Percentiles rank a stretch among this genome's conserved stretches.
These are phyloP conservation scores for Eremochloa ophiuroides DNA, from an alignment of 176 grass and related monocot genomes.

Conservation along the genomic window DNA sequence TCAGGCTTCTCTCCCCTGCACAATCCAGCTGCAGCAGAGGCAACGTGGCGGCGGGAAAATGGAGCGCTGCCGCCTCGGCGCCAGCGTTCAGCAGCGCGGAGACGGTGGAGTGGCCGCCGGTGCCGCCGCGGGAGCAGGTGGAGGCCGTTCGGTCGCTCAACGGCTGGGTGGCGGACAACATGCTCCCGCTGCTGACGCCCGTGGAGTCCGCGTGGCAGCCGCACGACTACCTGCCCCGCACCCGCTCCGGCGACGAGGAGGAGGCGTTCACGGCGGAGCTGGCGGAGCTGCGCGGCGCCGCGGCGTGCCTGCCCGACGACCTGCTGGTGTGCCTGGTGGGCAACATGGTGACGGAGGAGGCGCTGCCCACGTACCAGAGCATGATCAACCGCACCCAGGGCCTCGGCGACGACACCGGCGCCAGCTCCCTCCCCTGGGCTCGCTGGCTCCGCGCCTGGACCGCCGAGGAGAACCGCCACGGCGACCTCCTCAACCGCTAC, in stretches of 20 bases:
- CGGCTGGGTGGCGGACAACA: constrained; percentile 43
- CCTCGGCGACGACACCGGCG: constrained; percentile 8
- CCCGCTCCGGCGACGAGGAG: background rate
- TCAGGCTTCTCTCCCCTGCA: background rate
- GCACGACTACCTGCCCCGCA: constrained; percentile 43
- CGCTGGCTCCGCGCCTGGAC: constrained; percentile 34
- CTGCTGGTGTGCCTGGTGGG: constrained; percentile 46
- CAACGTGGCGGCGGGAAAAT: background rate
- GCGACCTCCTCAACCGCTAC: constrained; percentile 42
- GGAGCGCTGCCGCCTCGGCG: background rate
- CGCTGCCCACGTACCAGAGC: constrained; percentile 92
- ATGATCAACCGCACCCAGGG: constrained; percentile 74
- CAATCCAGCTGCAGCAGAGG: background rate
- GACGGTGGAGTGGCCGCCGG: background rate
- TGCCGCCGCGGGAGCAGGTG: constrained; percentile 34
- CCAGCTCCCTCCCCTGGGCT: constrained; percentile 12
- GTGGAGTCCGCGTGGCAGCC: constrained; percentile 52
- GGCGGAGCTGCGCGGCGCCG: background rate
- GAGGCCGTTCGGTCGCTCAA: constrained; percentile 24
- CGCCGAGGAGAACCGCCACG: constrained; percentile 75
- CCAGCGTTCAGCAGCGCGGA: background rate
- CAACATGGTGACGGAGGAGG: constrained; percentile 99
- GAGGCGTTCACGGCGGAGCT: constrained; percentile 17
- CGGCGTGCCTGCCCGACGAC: constrained; percentile 28
- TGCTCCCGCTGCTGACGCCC: constrained; percentile 40